Conservation (phyloP, 2,329 filamentous ascomycete species). For the Paecilomyces niveus region DNA sequence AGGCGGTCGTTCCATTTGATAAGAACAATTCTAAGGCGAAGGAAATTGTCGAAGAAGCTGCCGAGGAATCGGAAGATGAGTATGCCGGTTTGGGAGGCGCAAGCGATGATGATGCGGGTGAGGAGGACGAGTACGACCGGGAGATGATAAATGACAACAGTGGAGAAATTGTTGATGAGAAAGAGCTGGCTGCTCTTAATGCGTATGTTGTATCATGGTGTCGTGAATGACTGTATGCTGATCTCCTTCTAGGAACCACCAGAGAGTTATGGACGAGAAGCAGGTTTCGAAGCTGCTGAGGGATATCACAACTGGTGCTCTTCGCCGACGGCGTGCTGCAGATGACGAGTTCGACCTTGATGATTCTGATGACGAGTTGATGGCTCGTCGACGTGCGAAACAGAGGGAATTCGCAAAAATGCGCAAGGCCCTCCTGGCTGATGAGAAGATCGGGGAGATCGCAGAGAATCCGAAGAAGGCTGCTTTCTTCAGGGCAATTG, state of each 20-base stretch:
- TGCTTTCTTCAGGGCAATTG: slow-evolving; percentile 84
- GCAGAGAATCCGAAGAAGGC: slow-evolving; percentile 81
- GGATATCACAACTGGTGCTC: slow-evolving; percentile 81
- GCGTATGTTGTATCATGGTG: slow-evolving; percentile 55
- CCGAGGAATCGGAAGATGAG: slow-evolving; percentile 96
- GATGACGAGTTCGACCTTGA: slow-evolving; percentile 77
- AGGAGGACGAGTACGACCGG: slow-evolving; percentile 67
- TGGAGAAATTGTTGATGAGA: slow-evolving; percentile 69
- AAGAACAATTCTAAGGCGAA: slow-evolving; percentile 82
- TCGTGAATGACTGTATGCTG: slow-evolving; percentile 10
- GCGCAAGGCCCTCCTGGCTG: slow-evolving; percentile 77
- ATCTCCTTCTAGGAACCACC: slow-evolving; percentile 56
- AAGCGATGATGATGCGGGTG: slow-evolving; percentile 76
- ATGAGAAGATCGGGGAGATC: slow-evolving; percentile 86
- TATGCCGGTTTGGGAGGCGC: slow-evolving; percentile 88
- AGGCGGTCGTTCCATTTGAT: slow-evolving; percentile 58
- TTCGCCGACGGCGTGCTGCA: slow-evolving; percentile 68
- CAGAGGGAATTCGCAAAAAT: slow-evolving; percentile 84
- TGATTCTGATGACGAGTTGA: slow-evolving; percentile 76
- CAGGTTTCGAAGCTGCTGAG: slow-evolving; percentile 86
- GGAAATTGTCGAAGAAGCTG: slow-evolving; percentile 84
- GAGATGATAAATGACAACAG: slow-evolving; percentile 87
- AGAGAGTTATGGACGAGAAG: slow-evolving; percentile 75
- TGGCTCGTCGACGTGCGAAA: slow-evolving; percentile 72
- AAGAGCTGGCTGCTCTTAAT: slow-evolving; percentile 76